Evolutionary conservation across 2,329 filamentous ascomycete genomes (phyloP), one percentile per base, ranked within the genome.

Genomic region (Cladophialophora yegresii): DNA sequence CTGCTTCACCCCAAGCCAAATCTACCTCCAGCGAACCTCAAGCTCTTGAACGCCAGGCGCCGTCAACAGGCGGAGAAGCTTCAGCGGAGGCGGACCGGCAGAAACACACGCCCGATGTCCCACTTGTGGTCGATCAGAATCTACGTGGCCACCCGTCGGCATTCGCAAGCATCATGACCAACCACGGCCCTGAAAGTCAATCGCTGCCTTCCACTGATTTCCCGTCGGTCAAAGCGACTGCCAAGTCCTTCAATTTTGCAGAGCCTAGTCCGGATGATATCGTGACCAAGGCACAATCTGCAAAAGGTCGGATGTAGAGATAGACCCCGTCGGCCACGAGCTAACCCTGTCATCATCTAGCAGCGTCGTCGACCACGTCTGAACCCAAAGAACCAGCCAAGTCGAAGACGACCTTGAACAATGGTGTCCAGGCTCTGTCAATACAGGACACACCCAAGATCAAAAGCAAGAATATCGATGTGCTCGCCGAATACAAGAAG

Each of bases 261-360:
- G 86, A 87, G 75, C 93, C 93, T 61, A 97, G 93, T 78, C 93
- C 93, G 71, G 93, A 98, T 80, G 93, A 97, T 76, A 80, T 95
- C 73, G 90, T 97, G 72, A 83, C 92, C 68, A 87, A 88, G 76
- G 93, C 93, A 71, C 93, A 96, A 82, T 88, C 71, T 73, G 76
- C 88, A 79, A 90, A 92, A 91, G 89, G 89, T 92, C 73, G 73
- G 67, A 67, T 59, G 71, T 33, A 49, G 36, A 69, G 66, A 60
- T 70, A 61, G 67, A 68, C 57, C 69, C 58, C 74, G 69, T 79
- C 50, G 58, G 45, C 78, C 80, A 77, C 66, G 69, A 72, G 60
- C 69, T 70, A 54, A 70, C 63, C n/a, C 26, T n/a, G 28, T 32
- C 43, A 51, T 45, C 26, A 47, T 65, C 22, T 57, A 70, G 65